Evolutionary conservation across 371 early-diverging fungal species (phyloP), one percentile per base, ranked within the genome.

Genomic region (Ecytonucleospora hepatopenaei): DNA sequence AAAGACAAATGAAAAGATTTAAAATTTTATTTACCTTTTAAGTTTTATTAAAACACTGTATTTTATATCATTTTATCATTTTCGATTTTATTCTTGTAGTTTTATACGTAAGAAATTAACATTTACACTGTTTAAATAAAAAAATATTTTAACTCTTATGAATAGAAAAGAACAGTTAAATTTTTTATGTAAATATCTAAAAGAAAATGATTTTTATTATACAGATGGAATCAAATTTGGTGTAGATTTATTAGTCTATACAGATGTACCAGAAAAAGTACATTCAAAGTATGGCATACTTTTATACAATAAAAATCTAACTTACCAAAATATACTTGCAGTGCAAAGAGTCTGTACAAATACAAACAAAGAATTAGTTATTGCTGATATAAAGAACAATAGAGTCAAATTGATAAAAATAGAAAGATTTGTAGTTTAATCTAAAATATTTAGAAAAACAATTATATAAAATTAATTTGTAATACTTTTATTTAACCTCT

Each of bases 211-310:
- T 24, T 73, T 71, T 60, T 26, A 54, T 28, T 55, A 69, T 0
- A 60, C 40, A 17, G 73, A 76, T 62, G 76, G 73, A 24, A 47
- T 76, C 21, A 73, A 73, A 62, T 76, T 73, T 56, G 76, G 76
- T 17, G 47, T 73, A 31, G 76, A 76, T 71, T 53, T 70, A 16
- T 54, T 76, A 21, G 12, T 73, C 15, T 76, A 76, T 51, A 73
- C 73, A 5, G 73, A 72, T 53, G 55, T 53, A 16, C 60, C 58
- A 5, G 31, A 33, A 12, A 67, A 64, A 51, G 76, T 76, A n/a
- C 76, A 76, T 54, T 70, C 71, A 23, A 71, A 65, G 54, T 75
- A 75, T 56, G 75, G 66, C 1, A 47, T 75, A 23, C 51, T 71
- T 1, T 48, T 75, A 12, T 31, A 15, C 8, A 1, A 48, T 19